Evolutionary conservation across 805 yeast species (phyloP).

Genomic region (Candida krabiensis): DNA sequence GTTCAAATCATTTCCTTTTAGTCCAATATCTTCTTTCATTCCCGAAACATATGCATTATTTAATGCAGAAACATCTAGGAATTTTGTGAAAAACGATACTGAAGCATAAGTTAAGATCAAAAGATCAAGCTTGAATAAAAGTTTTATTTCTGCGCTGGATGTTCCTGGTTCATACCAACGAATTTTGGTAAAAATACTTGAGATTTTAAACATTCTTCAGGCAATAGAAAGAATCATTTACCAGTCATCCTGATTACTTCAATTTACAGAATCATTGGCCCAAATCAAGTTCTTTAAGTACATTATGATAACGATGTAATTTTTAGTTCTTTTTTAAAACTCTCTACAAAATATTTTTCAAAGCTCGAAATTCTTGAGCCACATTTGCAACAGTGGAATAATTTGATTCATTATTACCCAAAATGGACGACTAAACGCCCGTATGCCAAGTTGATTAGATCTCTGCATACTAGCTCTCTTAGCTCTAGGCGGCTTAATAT

Average conservation of each 20-base stretch:
- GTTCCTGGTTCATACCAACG: background rate
- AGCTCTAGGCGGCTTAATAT: too few species aligned
- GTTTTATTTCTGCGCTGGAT: constrained; percentile 16
- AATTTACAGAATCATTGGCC: background rate
- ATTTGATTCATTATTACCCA: too few species aligned
- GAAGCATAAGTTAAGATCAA: constrained; percentile 30
- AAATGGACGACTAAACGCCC: too few species aligned
- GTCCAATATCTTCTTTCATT: constrained; percentile 50
- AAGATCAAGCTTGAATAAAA: constrained; percentile 33
- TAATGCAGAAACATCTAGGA: constrained; percentile 57
- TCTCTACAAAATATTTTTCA: too few species aligned
- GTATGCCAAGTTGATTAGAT: too few species aligned
- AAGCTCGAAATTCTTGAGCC: too few species aligned
- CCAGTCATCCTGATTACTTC: background rate
- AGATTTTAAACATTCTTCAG: background rate
- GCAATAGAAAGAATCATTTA: background rate
- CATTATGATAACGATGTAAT: too few species aligned
- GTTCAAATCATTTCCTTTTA: constrained; percentile 61
- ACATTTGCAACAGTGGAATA: too few species aligned
- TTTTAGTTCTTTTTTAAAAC: too few species aligned
- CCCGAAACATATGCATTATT: constrained; percentile 66
- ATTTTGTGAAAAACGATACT: constrained; percentile 44
- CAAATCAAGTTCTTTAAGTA: too few species aligned
- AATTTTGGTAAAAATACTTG: background rate
- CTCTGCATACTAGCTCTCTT: too few species aligned